Conservation (phyloP, 768 basidiomycete genomes). For the Podaxis sp. region DNA sequence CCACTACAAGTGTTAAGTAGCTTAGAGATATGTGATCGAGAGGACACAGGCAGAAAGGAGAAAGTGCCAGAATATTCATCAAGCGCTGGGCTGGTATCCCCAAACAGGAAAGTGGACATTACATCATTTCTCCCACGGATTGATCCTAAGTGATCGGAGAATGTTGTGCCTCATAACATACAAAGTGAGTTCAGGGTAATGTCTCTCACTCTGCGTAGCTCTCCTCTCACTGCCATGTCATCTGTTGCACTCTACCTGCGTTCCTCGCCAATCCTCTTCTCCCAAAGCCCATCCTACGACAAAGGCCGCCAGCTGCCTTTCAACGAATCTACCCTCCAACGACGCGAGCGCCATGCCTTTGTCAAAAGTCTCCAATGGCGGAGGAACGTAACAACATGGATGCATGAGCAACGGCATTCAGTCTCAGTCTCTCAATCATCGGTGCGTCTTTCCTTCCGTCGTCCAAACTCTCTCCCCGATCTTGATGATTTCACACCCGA, state of each 20-base stretch:
- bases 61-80: neutral
- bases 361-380: slow-evolving; percentile 39
- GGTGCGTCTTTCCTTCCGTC: neutral
- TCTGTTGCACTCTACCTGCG: slow-evolving; percentile 25
- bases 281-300: slow-evolving; percentile 32
- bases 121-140: slow-evolving; percentile 7
- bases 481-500: neutral
- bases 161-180: slow-evolving; percentile 12
- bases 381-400: slow-evolving; percentile 5
- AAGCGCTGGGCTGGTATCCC: neutral
- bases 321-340: slow-evolving; percentile 44
- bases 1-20: neutral
- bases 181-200: slow-evolving; percentile 1
- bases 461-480: neutral
- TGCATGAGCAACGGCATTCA: neutral
- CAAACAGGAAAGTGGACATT: neutral
- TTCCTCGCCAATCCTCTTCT: slow-evolving; percentile 25
- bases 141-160: slow-evolving; percentile 19
- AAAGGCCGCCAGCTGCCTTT: slow-evolving; percentile 45
- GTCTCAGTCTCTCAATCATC: neutral
- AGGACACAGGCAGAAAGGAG: neutral
- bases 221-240: slow-evolving; percentile 19
- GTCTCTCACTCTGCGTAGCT: slow-evolving; percentile 12
- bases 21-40: neutral
- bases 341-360: slow-evolving; percentile 53